Percentiles rank a stretch among this genome's conserved stretches.
These are phyloP conservation scores for Boletellus deceptivus DNA, from an alignment of 1,284 basidiomycete genomes.

Conservation along the genomic window DNA sequence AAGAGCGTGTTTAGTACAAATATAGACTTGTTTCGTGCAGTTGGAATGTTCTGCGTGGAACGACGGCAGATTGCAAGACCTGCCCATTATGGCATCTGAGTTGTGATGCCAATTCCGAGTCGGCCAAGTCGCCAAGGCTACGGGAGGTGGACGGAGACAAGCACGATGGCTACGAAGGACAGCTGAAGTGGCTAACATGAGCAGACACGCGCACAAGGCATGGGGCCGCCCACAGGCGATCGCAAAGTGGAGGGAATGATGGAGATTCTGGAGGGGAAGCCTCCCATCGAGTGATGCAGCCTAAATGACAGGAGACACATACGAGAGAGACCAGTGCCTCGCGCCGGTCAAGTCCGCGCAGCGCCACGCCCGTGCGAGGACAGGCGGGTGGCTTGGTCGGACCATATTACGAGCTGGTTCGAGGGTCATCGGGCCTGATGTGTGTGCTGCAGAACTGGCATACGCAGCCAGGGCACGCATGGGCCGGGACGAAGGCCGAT, in stretches of 20 bases:
- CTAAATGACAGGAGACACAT: background rate
- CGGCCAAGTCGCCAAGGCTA: no score
- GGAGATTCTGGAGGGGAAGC: conserved; percentile 1
- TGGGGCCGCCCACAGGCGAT: conserved; percentile 10
- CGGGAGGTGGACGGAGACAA: no score
- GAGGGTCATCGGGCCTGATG: background rate
- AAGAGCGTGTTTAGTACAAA: no score
- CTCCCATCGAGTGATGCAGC: background rate
- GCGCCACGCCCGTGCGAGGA: no score
- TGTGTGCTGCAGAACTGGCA: background rate
- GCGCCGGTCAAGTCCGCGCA: background rate
- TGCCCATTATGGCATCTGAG: conserved; percentile 14
- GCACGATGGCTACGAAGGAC: background rate
- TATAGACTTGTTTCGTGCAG: background rate
- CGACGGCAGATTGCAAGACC: conserved; percentile 17
- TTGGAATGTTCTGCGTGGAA: conserved; percentile 32
- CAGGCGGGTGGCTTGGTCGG: background rate
- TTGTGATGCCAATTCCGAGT: no score
- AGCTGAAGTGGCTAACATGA: conserved; percentile 7
- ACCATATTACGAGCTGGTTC: background rate
- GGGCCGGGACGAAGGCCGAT: no score
- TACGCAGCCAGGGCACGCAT: background rate
- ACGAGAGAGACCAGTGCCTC: background rate
- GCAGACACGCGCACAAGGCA: conserved; percentile 16
- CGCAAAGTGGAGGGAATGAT: background rate